phyloP scores from a whole-genome alignment of 768 basidiomycete genomes.

The Boletus rex-veris region DNA sequence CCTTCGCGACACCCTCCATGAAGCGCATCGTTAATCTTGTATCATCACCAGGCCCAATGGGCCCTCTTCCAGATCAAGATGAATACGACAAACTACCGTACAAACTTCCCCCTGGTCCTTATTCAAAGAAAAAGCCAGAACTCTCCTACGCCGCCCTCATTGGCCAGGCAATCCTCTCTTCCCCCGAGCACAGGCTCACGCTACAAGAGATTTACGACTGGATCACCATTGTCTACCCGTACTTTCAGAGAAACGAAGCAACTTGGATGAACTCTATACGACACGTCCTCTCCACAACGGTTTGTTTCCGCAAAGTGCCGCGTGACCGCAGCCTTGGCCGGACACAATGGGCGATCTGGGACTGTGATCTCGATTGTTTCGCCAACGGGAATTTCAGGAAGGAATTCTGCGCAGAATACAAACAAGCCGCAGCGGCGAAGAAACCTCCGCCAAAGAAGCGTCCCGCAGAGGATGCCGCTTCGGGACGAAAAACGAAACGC shows the following conservation, averaged over 20 bases:
- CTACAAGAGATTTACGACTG: constrained; percentile 96
- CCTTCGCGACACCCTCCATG: constrained; percentile 57
- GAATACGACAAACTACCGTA: constrained; percentile 69
- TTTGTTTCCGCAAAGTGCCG: constrained; percentile 83
- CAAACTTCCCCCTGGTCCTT: constrained; percentile 79
- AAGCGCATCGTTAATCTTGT: constrained; percentile 66
- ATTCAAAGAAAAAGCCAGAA: constrained; percentile 75
- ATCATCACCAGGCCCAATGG: constrained; percentile 82
- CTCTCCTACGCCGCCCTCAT: constrained; percentile 94
- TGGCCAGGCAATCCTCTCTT: constrained; percentile 89
- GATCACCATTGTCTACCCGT: constrained; percentile 91
- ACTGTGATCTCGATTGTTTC: constrained; percentile 81
- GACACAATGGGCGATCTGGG: constrained; percentile 84
- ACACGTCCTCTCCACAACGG: constrained; percentile 92
- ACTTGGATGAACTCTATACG: constrained; percentile 99
- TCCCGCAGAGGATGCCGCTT: constrained; percentile 34
- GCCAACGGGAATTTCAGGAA: constrained; percentile 79
- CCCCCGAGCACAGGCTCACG: constrained; percentile 77
- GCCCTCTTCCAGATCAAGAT: constrained; percentile 57
- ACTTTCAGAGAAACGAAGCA: constrained; percentile 87
- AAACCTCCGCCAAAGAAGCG: constrained; percentile 38
- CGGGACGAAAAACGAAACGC: constrained; percentile 46
- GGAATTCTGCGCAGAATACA: constrained; percentile 42
- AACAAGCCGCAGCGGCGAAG: constrained; percentile 29
- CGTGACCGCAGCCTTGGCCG: constrained; percentile 76